A percentile compares a stretch with the other conserved stretches of the same genome.
phyloP scores from a whole-genome alignment of 352 stramenopile genomes.

The Globisporangium ultimum region DNA sequence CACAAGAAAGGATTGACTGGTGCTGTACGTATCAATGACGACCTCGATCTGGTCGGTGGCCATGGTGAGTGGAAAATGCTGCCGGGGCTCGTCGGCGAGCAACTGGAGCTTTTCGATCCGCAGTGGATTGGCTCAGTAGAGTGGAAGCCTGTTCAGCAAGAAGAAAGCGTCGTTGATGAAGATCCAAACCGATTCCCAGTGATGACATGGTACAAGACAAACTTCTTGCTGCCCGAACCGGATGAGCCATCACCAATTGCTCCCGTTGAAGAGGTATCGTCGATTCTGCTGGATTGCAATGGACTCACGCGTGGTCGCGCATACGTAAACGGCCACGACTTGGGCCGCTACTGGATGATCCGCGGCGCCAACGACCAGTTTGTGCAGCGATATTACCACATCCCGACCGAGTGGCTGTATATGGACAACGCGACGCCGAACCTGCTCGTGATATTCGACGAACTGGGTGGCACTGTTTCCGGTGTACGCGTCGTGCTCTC shows the following conservation, averaged over 20 bases:
- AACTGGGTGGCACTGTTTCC: slow-evolving; percentile 43
- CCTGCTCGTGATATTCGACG: slow-evolving; percentile 60
- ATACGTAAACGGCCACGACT: slow-evolving; percentile 63
- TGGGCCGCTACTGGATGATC: slow-evolving; percentile 71
- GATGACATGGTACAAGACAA: slow-evolving; percentile 57
- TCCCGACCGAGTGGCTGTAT: slow-evolving; percentile 53
- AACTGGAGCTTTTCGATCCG: slow-evolving; percentile 52
- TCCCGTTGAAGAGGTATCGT: slow-evolving; percentile 25
- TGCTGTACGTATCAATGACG: slow-evolving; percentile 35
- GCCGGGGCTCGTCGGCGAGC: slow-evolving; percentile 52
- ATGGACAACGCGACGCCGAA: slow-evolving; percentile 28
- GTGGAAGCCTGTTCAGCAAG: slow-evolving; percentile 25
- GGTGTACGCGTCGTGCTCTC: slow-evolving; percentile 51
- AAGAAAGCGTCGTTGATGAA: slow-evolving; percentile 7
- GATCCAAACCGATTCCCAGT: slow-evolving; percentile 14
- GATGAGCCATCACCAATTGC: slow-evolving; percentile 8
- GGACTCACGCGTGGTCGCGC: slow-evolving; percentile 55
- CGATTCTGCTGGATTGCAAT: slow-evolving; percentile 54
- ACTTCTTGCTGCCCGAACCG: slow-evolving; percentile 26
- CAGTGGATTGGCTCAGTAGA: slow-evolving; percentile 45
- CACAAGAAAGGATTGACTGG: slow-evolving; percentile 62
- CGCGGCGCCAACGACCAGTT: slow-evolving; percentile 38
- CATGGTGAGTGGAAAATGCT: slow-evolving; percentile 50
- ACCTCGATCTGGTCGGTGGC: slow-evolving; percentile 23
- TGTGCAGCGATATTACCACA: slow-evolving; percentile 68